Percentiles rank a stretch among this genome's conserved stretches.
Conservation (phyloP, 2,329 filamentous ascomycete genomes). For the Botrytis fragariae region DNA sequence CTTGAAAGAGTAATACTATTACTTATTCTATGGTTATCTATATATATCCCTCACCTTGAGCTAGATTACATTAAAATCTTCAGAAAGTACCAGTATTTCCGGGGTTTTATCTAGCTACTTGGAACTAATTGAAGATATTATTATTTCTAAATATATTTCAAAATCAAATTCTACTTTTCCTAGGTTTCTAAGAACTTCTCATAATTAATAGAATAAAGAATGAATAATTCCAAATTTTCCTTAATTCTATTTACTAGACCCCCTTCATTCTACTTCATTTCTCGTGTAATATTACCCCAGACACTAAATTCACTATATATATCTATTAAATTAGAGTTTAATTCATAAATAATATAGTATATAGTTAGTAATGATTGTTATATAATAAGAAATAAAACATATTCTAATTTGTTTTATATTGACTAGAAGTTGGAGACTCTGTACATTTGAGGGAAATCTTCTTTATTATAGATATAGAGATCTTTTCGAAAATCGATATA, state of each 20-base stretch:
- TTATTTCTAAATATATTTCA: rapidly evolving
- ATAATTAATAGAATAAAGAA: neutral
- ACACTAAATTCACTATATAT: rapidly evolving
- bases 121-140: rapidly evolving
- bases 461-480: too few species aligned
- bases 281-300: neutral
- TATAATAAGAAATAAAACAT: neutral
- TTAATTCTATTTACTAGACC: neutral
- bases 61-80: neutral
- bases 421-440: rapidly evolving
- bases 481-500: too few species aligned
- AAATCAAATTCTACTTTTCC: rapidly evolving
- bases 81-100: neutral
- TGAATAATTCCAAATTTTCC: rapidly evolving
- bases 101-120: too few species aligned
- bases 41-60: neutral
- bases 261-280: too few species aligned
- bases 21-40: rapidly evolving
- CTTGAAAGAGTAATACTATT: neutral
- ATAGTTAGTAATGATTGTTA: neutral
- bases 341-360: neutral
- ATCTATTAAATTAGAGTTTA: neutral
- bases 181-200: rapidly evolving
- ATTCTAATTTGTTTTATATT: neutral
- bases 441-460: too few species aligned